phyloP scores from a whole-genome alignment of 371 early-diverging fungal species.

The Mucor circinelloides region DNA sequence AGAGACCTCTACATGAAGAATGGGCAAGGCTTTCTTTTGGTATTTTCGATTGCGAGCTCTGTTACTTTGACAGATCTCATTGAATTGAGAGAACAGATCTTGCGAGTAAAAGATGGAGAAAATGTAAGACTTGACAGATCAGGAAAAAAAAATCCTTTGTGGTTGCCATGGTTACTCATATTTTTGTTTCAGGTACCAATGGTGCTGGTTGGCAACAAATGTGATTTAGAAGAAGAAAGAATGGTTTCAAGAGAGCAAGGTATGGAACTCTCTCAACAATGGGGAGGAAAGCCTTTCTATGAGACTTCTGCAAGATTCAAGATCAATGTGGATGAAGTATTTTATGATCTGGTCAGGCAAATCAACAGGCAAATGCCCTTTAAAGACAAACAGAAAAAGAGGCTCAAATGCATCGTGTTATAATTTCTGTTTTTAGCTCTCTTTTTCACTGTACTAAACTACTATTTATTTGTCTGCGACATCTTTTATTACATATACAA shows the following conservation, averaged over 20 bases:
- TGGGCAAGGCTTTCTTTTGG: constrained; percentile 87
- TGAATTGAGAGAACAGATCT: constrained; percentile 79
- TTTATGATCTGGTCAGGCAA: constrained; percentile 63
- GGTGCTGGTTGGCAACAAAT: constrained; percentile 87
- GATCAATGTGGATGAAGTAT: constrained; percentile 82
- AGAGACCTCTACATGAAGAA: constrained; percentile 92
- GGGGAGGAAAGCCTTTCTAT: constrained; percentile 77
- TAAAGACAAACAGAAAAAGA: constrained; percentile 43
- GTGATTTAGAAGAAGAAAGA: constrained; percentile 82
- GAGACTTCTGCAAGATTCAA: constrained; percentile 87
- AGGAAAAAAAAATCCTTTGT: background rate
- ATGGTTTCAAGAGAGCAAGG: constrained; percentile 74
- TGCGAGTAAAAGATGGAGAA: constrained; percentile 81
- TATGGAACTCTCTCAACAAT: constrained; percentile 60
- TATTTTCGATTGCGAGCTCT: constrained; percentile 84
- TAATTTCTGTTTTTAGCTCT: constrained; percentile 13
- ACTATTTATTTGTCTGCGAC: constrained; percentile 4
- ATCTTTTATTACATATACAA: background rate
- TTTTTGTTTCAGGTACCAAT: constrained; percentile 71
- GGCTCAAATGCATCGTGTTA: constrained; percentile 42
- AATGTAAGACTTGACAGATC: constrained; percentile 55
- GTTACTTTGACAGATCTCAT: constrained; percentile 82
- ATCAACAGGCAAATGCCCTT: constrained; percentile 56
- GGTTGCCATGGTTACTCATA: background rate
- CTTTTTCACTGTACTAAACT: background rate